phyloP scores from a whole-genome alignment of 768 basidiomycete species.

The Albatrellus ellisii region DNA sequence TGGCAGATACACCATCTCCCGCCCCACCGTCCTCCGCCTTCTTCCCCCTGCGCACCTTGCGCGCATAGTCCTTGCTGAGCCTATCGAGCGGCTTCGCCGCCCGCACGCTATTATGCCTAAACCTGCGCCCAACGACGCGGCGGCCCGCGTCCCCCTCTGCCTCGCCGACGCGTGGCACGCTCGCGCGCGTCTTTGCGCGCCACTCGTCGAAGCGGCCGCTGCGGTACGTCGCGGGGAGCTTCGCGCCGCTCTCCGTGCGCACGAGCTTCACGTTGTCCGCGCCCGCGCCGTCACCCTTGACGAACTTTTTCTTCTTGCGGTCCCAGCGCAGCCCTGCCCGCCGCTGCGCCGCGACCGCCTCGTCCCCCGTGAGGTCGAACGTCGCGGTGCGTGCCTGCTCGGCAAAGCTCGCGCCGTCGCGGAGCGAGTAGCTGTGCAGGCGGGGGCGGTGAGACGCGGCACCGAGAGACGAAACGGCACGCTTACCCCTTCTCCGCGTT shows the following conservation, averaged over 20 bases:
- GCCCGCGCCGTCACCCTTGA: conserved; percentile 73
- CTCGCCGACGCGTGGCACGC: conserved; percentile 75
- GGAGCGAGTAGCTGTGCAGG: conserved; percentile 63
- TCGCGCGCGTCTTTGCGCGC: conserved; percentile 66
- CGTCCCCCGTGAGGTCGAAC: conserved; percentile 78
- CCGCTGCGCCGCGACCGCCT: conserved; percentile 43
- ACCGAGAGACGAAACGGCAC: conserved; percentile 16
- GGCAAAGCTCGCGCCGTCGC: conserved; percentile 78
- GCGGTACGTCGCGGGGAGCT: conserved; percentile 83
- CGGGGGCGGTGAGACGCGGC: conserved; percentile 1
- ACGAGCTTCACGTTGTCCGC: conserved; percentile 93
- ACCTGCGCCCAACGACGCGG: conserved; percentile 37
- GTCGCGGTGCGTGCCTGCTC: conserved; percentile 70
- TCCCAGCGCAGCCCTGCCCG: conserved; percentile 77
- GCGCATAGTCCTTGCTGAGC: conserved; percentile 56
- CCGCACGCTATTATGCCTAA: conserved; percentile 54
- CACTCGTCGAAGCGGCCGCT: conserved; percentile 95
- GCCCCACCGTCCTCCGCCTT: conserved; percentile 32
- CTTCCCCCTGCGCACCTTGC: conserved; percentile 49
- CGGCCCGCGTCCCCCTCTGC: conserved; percentile 37
- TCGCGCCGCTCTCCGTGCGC: conserved; percentile 82
- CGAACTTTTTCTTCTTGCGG: conserved; percentile 90
- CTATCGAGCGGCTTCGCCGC: conserved; percentile 72
- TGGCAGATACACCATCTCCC: not conserved
- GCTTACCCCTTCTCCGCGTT: conserved; percentile 81